A percentile compares a stretch with the other conserved stretches of the same genome.
These are phyloP conservation scores for Zelopaecilomyces penicillatus DNA, from an alignment of 2,329 filamentous ascomycete genomes.

Conservation along the genomic window DNA sequence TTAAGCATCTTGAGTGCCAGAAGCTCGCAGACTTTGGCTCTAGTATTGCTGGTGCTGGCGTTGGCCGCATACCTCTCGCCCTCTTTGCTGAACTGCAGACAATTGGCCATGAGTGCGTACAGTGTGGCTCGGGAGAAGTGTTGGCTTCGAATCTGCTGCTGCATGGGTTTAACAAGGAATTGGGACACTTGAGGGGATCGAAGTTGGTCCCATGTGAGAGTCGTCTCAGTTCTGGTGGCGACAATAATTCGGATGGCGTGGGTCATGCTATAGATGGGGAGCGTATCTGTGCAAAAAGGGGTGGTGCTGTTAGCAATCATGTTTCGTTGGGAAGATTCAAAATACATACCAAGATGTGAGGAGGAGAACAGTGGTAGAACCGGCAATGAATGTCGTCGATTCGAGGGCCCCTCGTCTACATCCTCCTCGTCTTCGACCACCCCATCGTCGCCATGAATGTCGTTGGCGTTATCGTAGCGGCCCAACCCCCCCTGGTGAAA, in stretches of 20 bases:
- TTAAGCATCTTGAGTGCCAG: slow-evolving; percentile 82
- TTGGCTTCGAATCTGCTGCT: slow-evolving; percentile 73
- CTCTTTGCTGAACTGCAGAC: slow-evolving; percentile 87
- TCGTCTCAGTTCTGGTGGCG: slow-evolving; percentile 79
- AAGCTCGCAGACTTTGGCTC: slow-evolving; percentile 83
- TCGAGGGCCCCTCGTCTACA: slow-evolving; percentile 43
- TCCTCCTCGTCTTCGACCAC: slow-evolving; percentile 34
- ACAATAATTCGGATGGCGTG: slow-evolving; percentile 84
- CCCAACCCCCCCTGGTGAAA: slow-evolving; percentile 6
- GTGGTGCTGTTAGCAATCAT: not conserved
- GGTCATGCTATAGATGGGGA: slow-evolving; percentile 84
- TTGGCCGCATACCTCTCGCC: slow-evolving; percentile 73
- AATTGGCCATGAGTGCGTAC: slow-evolving; percentile 89
- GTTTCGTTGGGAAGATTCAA: not conserved
- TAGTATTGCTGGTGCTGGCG: slow-evolving; percentile 72
- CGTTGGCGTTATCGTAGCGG: slow-evolving; percentile 15
- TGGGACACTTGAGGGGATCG: slow-evolving; percentile 93
- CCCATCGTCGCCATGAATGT: slow-evolving; percentile 39
- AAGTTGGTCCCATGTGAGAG: slow-evolving; percentile 87
- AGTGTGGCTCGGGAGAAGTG: slow-evolving; percentile 82
- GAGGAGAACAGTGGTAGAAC: slow-evolving; percentile 73
- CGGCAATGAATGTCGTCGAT: slow-evolving; percentile 25
- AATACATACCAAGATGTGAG: slow-evolving; percentile 57
- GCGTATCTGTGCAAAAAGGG: slow-evolving; percentile 49
- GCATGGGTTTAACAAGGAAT: slow-evolving; percentile 91